Conservation (phyloP, 805 yeast species). For the Ogataea trehaloabstinens region DNA sequence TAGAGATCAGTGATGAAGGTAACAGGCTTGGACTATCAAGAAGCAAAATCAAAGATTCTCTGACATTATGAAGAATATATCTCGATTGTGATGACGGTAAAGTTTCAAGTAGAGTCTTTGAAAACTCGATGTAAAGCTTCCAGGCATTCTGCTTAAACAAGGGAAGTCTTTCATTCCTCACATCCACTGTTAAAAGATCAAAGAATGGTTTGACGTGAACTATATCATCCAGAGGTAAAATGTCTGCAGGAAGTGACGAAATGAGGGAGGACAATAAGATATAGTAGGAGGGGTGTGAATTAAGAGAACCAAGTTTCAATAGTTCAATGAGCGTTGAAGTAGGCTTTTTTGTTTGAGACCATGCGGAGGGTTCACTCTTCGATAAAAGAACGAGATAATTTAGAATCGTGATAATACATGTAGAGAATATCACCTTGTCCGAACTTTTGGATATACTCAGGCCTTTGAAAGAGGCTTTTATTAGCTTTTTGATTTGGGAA, state of each 20-base stretch:
- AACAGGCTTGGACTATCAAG: slow-evolving; percentile 21
- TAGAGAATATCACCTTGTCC: slow-evolving; percentile 43
- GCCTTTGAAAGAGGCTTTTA: slow-evolving; percentile 44
- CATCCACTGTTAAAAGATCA: slow-evolving; percentile 17
- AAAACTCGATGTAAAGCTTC: slow-evolving; percentile 24
- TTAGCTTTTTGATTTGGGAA: slow-evolving; percentile 37
- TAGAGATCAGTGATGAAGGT: slow-evolving; percentile 5
- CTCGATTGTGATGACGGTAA: slow-evolving; percentile 5
- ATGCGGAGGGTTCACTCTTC: slow-evolving; percentile 47
- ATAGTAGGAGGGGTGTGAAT: slow-evolving; percentile 52
- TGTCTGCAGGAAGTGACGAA: slow-evolving; percentile 20
- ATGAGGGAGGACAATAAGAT: slow-evolving; percentile 18
- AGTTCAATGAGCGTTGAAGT: slow-evolving; percentile 45
- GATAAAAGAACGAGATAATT: slow-evolving; percentile 45
- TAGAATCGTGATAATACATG: slow-evolving; percentile 47
- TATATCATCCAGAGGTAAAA: slow-evolving; percentile 11
- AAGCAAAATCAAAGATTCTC: slow-evolving; percentile 9
- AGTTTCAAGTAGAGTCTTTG: slow-evolving; percentile 1
- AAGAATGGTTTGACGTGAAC: slow-evolving; percentile 10
- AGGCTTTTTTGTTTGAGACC: slow-evolving; percentile 49
- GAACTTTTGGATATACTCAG: slow-evolving; percentile 35
- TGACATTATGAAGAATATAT: slow-evolving; percentile 8
- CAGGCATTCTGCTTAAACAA: slow-evolving; percentile 27
- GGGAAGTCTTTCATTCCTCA: slow-evolving; percentile 22
- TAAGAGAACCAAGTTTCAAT: slow-evolving; percentile 51